Evolutionary conservation across 129 eudicot species (phyloP).

Genomic region (Centella asiatica): DNA sequence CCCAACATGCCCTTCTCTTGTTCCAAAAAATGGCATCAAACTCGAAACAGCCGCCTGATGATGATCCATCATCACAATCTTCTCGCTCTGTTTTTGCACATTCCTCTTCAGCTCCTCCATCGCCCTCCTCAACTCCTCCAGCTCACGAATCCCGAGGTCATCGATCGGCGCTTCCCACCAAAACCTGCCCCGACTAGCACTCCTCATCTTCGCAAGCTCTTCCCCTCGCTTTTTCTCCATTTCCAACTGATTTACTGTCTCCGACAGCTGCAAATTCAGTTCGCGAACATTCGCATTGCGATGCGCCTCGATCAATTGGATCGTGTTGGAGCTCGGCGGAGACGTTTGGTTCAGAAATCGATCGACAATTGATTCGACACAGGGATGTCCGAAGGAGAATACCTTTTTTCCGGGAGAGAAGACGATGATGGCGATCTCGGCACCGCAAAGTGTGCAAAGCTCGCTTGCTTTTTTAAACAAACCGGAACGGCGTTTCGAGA

Average conservation of each 20-base stretch:
- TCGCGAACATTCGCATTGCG: slow-evolving; percentile 35
- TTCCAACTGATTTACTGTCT: slow-evolving; percentile 23
- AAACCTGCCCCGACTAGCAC: slow-evolving; percentile 21
- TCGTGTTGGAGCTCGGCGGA: slow-evolving; percentile 21
- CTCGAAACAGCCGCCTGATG: not conserved
- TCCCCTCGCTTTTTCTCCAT: slow-evolving; percentile 34
- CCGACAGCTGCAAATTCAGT: slow-evolving; percentile 35
- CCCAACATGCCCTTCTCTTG: slow-evolving; percentile 3
- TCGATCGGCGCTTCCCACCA: slow-evolving; percentile 65
- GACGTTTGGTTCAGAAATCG: slow-evolving; percentile 28
- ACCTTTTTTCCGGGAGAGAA: slow-evolving; percentile 52
- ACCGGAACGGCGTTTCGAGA: slow-evolving; percentile 49
- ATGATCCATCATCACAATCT: slow-evolving; percentile 16
- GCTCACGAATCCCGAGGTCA: slow-evolving; percentile 26
- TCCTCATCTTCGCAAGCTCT: slow-evolving; percentile 24
- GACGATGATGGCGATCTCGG: slow-evolving; percentile 39
- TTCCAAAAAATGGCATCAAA: not conserved
- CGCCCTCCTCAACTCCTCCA: slow-evolving; percentile 34
- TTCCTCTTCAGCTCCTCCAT: slow-evolving; percentile 45
- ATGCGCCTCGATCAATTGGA: slow-evolving; percentile 37
- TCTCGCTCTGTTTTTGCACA: slow-evolving; percentile 19
- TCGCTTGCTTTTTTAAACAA: slow-evolving; percentile 60
- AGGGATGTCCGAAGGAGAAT: slow-evolving; percentile 63
- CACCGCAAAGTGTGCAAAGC: slow-evolving; percentile 47
- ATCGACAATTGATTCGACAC: slow-evolving; percentile 30